Evolutionary conservation across 352 stramenopile species (phyloP), one percentile per base, ranked within the genome.

Genomic region (Phytophthora idaei): DNA sequence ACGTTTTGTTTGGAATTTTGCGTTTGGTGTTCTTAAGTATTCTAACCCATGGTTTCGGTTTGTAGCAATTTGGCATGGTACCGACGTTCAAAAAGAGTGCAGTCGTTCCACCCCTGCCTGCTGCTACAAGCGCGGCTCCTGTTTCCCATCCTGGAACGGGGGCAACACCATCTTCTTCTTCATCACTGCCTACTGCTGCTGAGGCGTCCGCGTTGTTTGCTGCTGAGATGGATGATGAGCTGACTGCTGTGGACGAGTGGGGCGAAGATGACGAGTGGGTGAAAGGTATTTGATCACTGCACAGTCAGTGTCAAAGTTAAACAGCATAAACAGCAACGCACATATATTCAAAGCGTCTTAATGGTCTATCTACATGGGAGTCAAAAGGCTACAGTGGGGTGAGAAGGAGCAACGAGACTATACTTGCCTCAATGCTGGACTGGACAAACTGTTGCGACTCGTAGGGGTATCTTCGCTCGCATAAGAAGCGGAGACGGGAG

Each of bases 61-160:
- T 71, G 42, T 61, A 94, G 86, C 83, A 94, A 90, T 94, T 94
- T 59, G 84, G 83, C 5, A 91, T 94, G 82, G 84, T 93, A 27
- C 82, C 84, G 25, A 90, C 73, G 41, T 90, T 94, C 65, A 89
- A 90, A 58, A 88, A 90, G 47, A 81, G 74, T 58, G 73, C 77
- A 39, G 74, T 79, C 68, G 58, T 72, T 14, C 36, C 37, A 45
- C 49, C 69, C 64, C 57, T 71, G n/a, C 51, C 68, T 42, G 50
- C 69, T 42, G 51, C 73, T 44, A 66, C 59, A 21, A 57, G 55
- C 28, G 57, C 62, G 42, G 15, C 58, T 21, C 50, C 61, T 61
- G 27, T 61, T 41, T 61, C 57, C 9, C 53, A 61, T 62, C 12
- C 55, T 28, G 46, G 34, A 53, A 42, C 25, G 34, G 27, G 17